Conservation (phyloP, 2,329 filamentous ascomycete genomes). For the Neofusicoccum sp. region DNA sequence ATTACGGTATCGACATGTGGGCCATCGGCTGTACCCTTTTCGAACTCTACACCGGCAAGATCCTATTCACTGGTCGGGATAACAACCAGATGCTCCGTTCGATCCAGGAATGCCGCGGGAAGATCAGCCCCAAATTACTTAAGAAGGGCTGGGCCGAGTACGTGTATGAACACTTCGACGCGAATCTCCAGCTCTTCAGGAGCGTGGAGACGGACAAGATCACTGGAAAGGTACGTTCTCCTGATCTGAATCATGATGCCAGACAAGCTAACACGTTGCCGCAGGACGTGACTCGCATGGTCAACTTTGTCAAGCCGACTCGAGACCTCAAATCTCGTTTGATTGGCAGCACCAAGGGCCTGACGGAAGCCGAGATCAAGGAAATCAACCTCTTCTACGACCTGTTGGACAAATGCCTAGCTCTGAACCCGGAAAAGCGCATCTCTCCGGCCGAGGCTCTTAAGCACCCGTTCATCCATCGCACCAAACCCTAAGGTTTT, state of each 20-base stretch:
- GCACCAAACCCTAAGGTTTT: slow-evolving; percentile 6
- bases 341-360: slow-evolving; percentile 68
- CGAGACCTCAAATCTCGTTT: slow-evolving; percentile 78
- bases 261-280: slow-evolving; percentile 6
- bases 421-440: slow-evolving; percentile 89
- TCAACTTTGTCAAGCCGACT: slow-evolving; percentile 68
- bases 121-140: slow-evolving; percentile 85
- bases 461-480: slow-evolving; percentile 79
- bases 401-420: slow-evolving; percentile 83
- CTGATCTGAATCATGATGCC: slow-evolving; percentile 24
- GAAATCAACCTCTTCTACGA: slow-evolving; percentile 85
- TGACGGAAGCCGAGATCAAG: slow-evolving; percentile 72
- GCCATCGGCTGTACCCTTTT: slow-evolving; percentile 96
- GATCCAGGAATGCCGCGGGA: slow-evolving; percentile 95
- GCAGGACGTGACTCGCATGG: slow-evolving; percentile 68
- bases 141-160: slow-evolving; percentile 70
- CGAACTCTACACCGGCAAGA: slow-evolving; percentile 96
- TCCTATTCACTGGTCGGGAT: slow-evolving; percentile 89
- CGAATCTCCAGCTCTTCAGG: slow-evolving; percentile 80
- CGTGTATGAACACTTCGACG: slow-evolving; percentile 72
- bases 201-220: slow-evolving; percentile 86
- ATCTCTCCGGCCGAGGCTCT: slow-evolving; percentile 85
- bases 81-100: slow-evolving; percentile 98
- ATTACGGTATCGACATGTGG: slow-evolving; percentile 96
- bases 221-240: slow-evolving; percentile 64